Conservation (phyloP, 75 land plant species). For the Chamaecyparis obtusa region DNA sequence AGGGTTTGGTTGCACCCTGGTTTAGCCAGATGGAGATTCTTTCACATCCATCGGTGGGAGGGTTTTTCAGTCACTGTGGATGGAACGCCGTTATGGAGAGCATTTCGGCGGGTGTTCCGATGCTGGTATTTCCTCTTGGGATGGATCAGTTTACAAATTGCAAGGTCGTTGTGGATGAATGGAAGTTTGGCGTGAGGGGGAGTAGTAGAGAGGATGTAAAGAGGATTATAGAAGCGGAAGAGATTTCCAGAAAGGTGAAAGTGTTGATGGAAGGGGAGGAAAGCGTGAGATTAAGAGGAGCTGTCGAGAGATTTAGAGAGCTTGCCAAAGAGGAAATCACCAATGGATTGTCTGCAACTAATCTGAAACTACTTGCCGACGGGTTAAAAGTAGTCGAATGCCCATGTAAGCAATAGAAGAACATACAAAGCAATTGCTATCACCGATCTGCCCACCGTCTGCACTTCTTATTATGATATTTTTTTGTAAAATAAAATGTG, state of each 20-base stretch:
- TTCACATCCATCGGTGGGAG: constrained; percentile 21
- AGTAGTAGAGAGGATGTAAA: background rate
- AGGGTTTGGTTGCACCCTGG: constrained; percentile 14
- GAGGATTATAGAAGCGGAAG: constrained; percentile 9
- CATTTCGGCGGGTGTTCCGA: constrained; percentile 23
- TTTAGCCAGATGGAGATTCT: constrained; percentile 22
- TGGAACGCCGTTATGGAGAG: constrained; percentile 31
- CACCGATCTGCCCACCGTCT: too few species aligned
- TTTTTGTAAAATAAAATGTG: too few species aligned
- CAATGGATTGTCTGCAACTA: too few species aligned
- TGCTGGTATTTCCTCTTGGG: constrained; percentile 24
- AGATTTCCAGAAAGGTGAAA: constrained; percentile 8
- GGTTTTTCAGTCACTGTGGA: constrained; percentile 37
- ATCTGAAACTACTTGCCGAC: too few species aligned
- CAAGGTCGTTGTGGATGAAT: constrained; percentile 11
- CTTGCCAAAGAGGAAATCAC: too few species aligned
- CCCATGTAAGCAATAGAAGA: too few species aligned
- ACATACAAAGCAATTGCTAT: too few species aligned
- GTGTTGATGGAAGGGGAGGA: too few species aligned
- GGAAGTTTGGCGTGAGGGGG: constrained; percentile 17
- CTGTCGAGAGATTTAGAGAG: too few species aligned
- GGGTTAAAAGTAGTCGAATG: too few species aligned
- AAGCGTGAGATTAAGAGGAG: too few species aligned
- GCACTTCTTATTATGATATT: too few species aligned
- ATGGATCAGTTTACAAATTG: constrained; percentile 16